Base-by-base conservation (phyloP, 2,329 filamentous ascomycete genomes). In the Trichoderma oligosporum region DNA sequence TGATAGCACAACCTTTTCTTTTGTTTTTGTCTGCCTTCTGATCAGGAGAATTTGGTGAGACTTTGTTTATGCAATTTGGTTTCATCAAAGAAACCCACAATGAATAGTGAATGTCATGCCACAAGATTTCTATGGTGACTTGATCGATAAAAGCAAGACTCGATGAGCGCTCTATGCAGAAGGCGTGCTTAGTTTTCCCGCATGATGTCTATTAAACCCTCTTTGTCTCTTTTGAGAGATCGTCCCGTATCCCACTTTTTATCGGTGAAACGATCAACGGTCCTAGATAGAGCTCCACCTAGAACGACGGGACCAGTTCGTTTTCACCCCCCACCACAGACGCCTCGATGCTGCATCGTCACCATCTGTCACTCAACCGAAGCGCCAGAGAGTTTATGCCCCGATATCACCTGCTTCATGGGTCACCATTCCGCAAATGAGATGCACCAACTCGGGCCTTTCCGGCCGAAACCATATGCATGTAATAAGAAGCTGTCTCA, bases 221-320 rank as follows among this genome's bases (percentile, higher is more conserved):
- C 25, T 33, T 45, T 44, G 36, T 42, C 54, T 38, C 38, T 25
- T 44, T 51, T 6, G 42, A 42, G 42, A 46, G 56, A 53, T 58
- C 56, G 42, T 31, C 56, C 48, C 48, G 35, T 25, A 39, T 41
- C 44, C 54, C 45, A 46, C 41, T 56, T 56, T 49, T 56, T 24
- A 56, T 56, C 54, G 54, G 56, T 58, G 56, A 58, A 48, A 48
- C 47, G 56, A 58, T 58, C 56, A 53, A 35, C 54, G 33, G 42
- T 25, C 42, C 36, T 41, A 33, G 52, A 33, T 22, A 27, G 29
- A 49, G 54, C 44, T 57, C 54, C 54, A 57, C 45, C 16, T 12
- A n/a, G 35, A 20, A 44, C n/a, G n/a, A n/a, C n/a, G n/a, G 44
- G 45, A 46, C 47, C 55, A 54, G 51, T 46, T 46, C 31, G 51